Conservation (phyloP, 371 early-diverging fungal genomes). For the Syncephalastrum monosporum region DNA sequence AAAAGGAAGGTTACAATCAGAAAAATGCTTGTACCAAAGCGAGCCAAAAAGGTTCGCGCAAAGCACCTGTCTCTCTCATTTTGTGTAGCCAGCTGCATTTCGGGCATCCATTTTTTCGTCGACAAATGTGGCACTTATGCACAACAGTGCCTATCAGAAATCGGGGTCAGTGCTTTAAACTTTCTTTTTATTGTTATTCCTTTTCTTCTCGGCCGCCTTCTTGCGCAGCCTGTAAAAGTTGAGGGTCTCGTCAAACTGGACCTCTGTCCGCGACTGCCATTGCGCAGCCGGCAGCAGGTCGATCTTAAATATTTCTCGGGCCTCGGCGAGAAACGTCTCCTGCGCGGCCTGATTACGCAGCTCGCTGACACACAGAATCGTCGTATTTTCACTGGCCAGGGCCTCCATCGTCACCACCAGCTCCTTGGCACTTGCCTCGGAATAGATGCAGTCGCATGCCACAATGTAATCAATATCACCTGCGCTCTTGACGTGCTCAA, state of each 20-base stretch:
- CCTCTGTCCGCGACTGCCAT: conserved; percentile 44
- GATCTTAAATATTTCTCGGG: conserved; percentile 32
- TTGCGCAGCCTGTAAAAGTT: conserved; percentile 43
- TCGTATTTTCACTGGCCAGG: conserved; percentile 31
- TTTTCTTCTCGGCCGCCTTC: not conserved
- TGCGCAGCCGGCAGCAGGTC: conserved; percentile 38
- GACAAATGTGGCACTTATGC: no score
- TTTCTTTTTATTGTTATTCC: not conserved
- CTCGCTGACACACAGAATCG: conserved; percentile 50
- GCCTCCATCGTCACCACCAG: conserved; percentile 47
- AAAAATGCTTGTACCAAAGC: conserved; percentile 1
- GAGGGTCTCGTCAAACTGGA: conserved; percentile 46
- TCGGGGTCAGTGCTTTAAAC: conserved; percentile 1
- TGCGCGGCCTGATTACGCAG: conserved; percentile 54
- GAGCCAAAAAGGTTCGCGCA: conserved; percentile 1
- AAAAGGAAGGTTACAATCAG: not conserved
- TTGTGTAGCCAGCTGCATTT: conserved; percentile 1
- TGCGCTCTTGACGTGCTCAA: conserved; percentile 23
- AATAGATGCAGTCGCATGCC: conserved; percentile 58
- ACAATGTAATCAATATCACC: conserved; percentile 50
- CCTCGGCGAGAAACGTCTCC: conserved; percentile 45
- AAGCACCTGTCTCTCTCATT: not conserved
- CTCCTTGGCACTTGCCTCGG: conserved; percentile 52
- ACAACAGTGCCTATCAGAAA: no score
- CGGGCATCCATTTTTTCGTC: no score